Evolutionary conservation across 148 eudicot species (phyloP), one percentile per base, ranked within the genome.

Genomic region (Cornus kousa): DNA sequence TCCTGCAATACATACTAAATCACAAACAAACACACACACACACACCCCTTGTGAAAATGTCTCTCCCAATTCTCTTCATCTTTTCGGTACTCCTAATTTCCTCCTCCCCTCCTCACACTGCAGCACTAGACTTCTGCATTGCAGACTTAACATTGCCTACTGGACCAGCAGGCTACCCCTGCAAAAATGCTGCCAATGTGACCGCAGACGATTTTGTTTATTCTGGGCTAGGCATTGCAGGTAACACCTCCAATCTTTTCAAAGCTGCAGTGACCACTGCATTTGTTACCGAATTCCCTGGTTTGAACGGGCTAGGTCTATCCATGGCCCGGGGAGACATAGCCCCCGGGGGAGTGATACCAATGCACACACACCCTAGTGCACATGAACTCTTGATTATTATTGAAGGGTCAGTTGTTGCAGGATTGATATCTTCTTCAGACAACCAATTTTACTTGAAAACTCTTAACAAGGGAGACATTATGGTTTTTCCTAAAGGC

Each of bases 331-430:
- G 97, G 19, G 69, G 91, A 10, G 98, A 95, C 80, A 64, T 95
- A 10, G 97, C 94, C 11, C 39, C 48, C 0, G 93, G 86, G 0
- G 98, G 98, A 7, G 98, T 95, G 3, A 79, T 93, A 19, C 98
- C 98, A 3, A 75, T 95, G 78, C 98, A 95, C 91, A 95, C 95
- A 0, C 98, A 95, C 85, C 95, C 97, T 0, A 91, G 83, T 0
- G 98, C 81, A 0, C 77, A 90, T 0, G 98, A 93, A 71, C 24
- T 90, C 8, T 78, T 92, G 0, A 39, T 88, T 33, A 94, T 95
- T 1, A 71, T 82, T 20, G 77, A 90, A 71, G 98, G 98, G 0
- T 40, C 70, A 3, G 85, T 95, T 7, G 74, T 86, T 50, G 94
- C 98, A 1, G 98, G 98, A 0, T 91, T 94, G 59, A 62, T 95